Evolutionary conservation across 2,329 filamentous ascomycete species (phyloP).

Genomic region (Alternaria ethzedia): DNA sequence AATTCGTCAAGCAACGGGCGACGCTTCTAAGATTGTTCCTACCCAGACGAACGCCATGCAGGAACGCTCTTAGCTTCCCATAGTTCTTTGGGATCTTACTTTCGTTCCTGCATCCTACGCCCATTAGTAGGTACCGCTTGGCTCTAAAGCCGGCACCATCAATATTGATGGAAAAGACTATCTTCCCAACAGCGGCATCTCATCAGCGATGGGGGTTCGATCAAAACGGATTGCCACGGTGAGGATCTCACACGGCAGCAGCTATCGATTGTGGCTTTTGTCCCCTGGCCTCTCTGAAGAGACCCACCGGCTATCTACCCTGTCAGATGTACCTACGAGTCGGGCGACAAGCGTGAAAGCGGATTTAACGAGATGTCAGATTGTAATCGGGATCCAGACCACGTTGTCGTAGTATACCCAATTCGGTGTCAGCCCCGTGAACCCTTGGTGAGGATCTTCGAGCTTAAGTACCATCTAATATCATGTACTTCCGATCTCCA

Average conservation of each 20-base stretch:
- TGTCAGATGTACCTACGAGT: background rate
- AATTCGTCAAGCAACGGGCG: background rate
- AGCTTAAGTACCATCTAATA: constrained; percentile 2
- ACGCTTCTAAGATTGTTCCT: background rate
- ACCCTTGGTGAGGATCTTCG: constrained; percentile 15
- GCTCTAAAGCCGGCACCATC: background rate
- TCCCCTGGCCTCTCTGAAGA: background rate
- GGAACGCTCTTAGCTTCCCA: background rate
- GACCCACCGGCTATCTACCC: background rate
- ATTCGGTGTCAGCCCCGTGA: constrained; percentile 8
- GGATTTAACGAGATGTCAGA: background rate
- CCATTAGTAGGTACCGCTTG: background rate
- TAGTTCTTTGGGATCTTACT: background rate
- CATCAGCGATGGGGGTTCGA: background rate
- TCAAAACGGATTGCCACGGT: background rate
- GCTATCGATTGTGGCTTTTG: background rate
- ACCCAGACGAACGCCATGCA: background rate
- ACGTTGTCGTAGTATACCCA: background rate
- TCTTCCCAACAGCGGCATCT: background rate
- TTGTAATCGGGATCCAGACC: constrained; percentile 4
- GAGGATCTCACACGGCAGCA: background rate
- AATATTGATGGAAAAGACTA: background rate
- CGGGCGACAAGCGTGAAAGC: background rate
- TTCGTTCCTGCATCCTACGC: background rate
- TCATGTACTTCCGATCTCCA: background rate